Base-by-base conservation (phyloP, 2,329 filamentous ascomycete species). In the Rutstroemia sp. region DNA sequence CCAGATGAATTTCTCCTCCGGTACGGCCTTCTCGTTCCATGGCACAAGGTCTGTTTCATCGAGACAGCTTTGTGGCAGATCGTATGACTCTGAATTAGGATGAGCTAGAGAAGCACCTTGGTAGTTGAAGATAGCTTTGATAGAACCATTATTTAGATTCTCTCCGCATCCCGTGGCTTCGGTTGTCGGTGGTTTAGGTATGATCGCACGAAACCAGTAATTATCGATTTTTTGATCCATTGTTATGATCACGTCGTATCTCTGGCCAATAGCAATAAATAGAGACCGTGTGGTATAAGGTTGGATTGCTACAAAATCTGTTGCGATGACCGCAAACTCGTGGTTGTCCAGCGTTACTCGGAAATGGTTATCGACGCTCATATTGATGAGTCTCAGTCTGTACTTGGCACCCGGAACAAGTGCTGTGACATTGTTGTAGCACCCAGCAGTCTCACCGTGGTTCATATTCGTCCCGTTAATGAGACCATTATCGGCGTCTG, bases 201-300 rank as follows among this genome's bases (percentile, higher is more conserved):
- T 67, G 0, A 74, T 73, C 44, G 76, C 73, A 53, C 78, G 75
- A 4, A 77, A 75, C 61, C 84, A 83, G 64, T 80, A 84, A 52
- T 77, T 74, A 14, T 73, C 80, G 80, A 42, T 76, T 73, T 0
- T 81, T 80, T 27, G 84, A 74, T 63, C 88, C 76, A 71, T 84
- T 83, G 63, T 82, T 87, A 25, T 79, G 72, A 19, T 75, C 66
- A 25, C 70, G 65, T 0, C 74, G 64, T 76, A 79, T 45, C 86
- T 79, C 70, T 89, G 86, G 0, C 83, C 86, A 14, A 57, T 58
- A 38, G 61, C 52, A 17, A 64, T 59, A n/a, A 58, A 56, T 42
- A 69, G 63, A 14, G 64, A 58, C 48, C 65, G 64, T 30, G 64
- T 61, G 5, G 61, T 58, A 19, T 65, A 60, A 9, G 65, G 61